Percentiles rank a stretch among this genome's conserved stretches.
phyloP scores from a whole-genome alignment of 495 filamentous ascomycete genomes.

The Neurospora pannonica region DNA sequence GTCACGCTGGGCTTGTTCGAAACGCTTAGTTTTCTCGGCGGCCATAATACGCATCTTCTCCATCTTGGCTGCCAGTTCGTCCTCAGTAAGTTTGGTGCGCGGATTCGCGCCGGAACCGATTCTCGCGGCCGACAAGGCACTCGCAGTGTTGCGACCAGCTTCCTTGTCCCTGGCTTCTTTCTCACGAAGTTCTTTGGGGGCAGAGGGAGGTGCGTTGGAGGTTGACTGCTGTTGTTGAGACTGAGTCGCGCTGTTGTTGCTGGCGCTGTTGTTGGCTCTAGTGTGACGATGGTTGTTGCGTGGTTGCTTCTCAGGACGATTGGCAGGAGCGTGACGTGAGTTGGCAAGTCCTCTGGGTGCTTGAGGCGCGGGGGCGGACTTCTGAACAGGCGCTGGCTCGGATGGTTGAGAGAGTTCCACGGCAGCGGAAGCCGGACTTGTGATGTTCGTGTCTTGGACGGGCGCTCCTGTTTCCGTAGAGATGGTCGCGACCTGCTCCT shows the following conservation, averaged over 20 bases:
- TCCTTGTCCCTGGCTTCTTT: not conserved
- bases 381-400: not conserved
- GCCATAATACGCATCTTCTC: slow-evolving; percentile 38
- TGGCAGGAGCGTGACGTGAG: slow-evolving; percentile 28
- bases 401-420: not conserved
- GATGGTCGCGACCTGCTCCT: slow-evolving; percentile 5
- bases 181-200: slow-evolving; percentile 2
- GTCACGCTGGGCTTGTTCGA: slow-evolving; percentile 42
- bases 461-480: not conserved
- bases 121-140: slow-evolving; percentile 22
- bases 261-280: not conserved
- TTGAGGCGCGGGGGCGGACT: not conserved
- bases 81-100: slow-evolving; percentile 43
- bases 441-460: not conserved
- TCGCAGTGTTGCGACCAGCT: slow-evolving; percentile 19
- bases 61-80: slow-evolving; percentile 43
- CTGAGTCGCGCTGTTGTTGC: slow-evolving; percentile 2
- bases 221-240: not conserved
- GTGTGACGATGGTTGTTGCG: slow-evolving; percentile 5
- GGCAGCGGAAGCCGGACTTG: slow-evolving; percentile 12
- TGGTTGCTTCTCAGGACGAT: slow-evolving; percentile 11
- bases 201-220: slow-evolving; percentile 1
- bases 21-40: slow-evolving; percentile 37
- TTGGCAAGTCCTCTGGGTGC: slow-evolving; percentile 23
- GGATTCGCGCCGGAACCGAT: slow-evolving; percentile 38